A percentile compares a stretch with the other conserved stretches of the same genome.
These are phyloP conservation scores for Zychaea mexicana DNA, from an alignment of 371 early-diverging fungal genomes.

Conservation along the genomic window DNA sequence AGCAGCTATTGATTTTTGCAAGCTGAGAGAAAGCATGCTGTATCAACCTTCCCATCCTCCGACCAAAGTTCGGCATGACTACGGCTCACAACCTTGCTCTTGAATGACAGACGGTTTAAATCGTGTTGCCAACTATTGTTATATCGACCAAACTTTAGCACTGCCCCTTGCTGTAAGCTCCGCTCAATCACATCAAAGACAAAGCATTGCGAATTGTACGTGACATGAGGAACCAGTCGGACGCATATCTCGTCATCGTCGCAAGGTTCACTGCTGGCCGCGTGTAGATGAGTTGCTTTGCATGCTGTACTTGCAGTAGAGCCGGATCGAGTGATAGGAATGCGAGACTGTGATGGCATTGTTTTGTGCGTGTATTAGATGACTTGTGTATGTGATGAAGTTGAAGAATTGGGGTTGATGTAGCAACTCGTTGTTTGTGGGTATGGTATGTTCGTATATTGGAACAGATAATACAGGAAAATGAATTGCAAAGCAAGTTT, in stretches of 20 bases:
- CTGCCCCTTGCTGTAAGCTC: slow-evolving; percentile 62
- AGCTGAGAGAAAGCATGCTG: slow-evolving; percentile 3
- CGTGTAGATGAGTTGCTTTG: not conserved
- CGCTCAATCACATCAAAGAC: slow-evolving; percentile 84
- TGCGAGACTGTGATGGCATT: not conserved
- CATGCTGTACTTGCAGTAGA: not conserved
- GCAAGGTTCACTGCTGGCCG: not conserved
- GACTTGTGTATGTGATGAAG: too few species aligned
- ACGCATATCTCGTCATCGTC: slow-evolving; percentile 46
- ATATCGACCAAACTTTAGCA: slow-evolving; percentile 79
- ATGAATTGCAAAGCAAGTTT: too few species aligned
- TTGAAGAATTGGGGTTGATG: too few species aligned
- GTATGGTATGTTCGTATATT: too few species aligned
- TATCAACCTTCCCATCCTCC: slow-evolving; percentile 42
- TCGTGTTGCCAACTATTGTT: slow-evolving; percentile 61
- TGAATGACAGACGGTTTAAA: slow-evolving; percentile 79
- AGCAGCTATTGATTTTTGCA: too few species aligned
- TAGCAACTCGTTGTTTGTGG: too few species aligned
- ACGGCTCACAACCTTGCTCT: slow-evolving; percentile 92
- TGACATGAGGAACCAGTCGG: slow-evolving; percentile 77
- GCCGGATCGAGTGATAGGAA: not conserved
- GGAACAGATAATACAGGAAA: too few species aligned
- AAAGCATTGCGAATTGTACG: slow-evolving; percentile 62
- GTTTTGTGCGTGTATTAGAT: too few species aligned
- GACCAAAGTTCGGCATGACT: slow-evolving; percentile 93